phyloP scores from a whole-genome alignment of 495 filamentous ascomycete genomes.

The Apiosordaria backusii region DNA sequence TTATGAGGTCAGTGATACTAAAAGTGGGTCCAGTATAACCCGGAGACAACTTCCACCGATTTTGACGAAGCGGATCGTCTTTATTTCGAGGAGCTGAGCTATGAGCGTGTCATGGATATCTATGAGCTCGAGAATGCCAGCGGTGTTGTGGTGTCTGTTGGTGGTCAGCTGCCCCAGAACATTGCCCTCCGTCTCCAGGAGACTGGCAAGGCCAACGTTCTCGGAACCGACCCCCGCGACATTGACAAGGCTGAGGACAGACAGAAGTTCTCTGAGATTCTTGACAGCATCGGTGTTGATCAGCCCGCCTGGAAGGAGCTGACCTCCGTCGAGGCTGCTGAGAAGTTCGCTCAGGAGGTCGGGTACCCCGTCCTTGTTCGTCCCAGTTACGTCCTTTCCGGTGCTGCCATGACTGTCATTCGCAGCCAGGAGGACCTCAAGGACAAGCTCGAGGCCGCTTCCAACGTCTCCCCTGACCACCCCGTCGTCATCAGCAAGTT shows the following conservation, averaged over 20 bases:
- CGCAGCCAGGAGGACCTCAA: constrained; percentile 87
- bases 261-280: constrained; percentile 97
- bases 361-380: constrained; percentile 92
- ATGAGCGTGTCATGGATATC: constrained; percentile 98
- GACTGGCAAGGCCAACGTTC: constrained; percentile 77
- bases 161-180: constrained; percentile 94
- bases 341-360: constrained; percentile 80
- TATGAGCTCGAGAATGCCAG: constrained; percentile 86
- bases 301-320: constrained; percentile 98
- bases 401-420: constrained; percentile 99
- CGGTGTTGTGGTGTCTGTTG: constrained; percentile 92
- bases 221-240: constrained; percentile 87
- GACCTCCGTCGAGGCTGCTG: constrained; percentile 83
- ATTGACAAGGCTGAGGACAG: constrained; percentile 97
- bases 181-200: constrained; percentile 95
- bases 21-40: constrained; percentile 55
- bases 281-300: constrained; percentile 91
- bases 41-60: constrained; percentile 85
- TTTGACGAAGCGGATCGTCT: constrained; percentile 92
- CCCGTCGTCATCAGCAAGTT: constrained; percentile 99
- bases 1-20: neutral
- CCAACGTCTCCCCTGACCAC: constrained; percentile 90
- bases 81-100: constrained; percentile 96
- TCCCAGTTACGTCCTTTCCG: constrained; percentile 95
- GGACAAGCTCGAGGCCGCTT: constrained; percentile 84